A percentile compares a stretch with the other conserved stretches of the same genome.
phyloP scores from a whole-genome alignment of 148 eudicot genomes.

The Rheum nobile region DNA sequence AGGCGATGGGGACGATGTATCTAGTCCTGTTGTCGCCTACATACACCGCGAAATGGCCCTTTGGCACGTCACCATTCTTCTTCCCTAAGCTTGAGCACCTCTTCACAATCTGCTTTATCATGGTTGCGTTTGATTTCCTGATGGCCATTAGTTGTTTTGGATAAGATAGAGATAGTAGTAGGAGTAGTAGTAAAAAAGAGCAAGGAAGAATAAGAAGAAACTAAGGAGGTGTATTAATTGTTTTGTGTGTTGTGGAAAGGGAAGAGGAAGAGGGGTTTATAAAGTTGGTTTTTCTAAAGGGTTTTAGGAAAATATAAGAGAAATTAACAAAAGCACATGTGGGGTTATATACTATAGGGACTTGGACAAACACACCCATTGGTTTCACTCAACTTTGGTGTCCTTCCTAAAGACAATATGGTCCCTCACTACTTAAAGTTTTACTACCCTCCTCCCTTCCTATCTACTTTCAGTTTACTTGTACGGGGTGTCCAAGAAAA shows the following conservation, averaged over 20 bases:
- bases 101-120: slow-evolving; percentile 40
- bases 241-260: neutral
- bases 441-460: neutral
- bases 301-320: neutral
- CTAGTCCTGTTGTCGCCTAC: slow-evolving; percentile 45
- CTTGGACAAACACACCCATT: slow-evolving; percentile 21
- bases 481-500: neutral
- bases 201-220: neutral
- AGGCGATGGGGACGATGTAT: slow-evolving; percentile 41
- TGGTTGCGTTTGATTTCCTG: slow-evolving; percentile 20
- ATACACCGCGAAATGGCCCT: slow-evolving; percentile 50
- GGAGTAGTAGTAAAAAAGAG: neutral
- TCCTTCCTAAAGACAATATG: neutral
- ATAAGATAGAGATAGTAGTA: neutral
- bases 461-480: neutral
- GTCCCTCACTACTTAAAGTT: neutral
- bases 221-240: neutral
- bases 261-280: neutral
- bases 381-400: slow-evolving; percentile 10
- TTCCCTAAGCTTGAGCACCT: slow-evolving; percentile 42
- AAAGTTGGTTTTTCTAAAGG: neutral
- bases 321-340: slow-evolving; percentile 9
- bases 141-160: slow-evolving; percentile 16
- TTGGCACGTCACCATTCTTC: slow-evolving; percentile 43
- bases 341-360: slow-evolving; percentile 1